phyloP scores from a whole-genome alignment of 1,284 basidiomycete species.

The Pseudozyma pruni region DNA sequence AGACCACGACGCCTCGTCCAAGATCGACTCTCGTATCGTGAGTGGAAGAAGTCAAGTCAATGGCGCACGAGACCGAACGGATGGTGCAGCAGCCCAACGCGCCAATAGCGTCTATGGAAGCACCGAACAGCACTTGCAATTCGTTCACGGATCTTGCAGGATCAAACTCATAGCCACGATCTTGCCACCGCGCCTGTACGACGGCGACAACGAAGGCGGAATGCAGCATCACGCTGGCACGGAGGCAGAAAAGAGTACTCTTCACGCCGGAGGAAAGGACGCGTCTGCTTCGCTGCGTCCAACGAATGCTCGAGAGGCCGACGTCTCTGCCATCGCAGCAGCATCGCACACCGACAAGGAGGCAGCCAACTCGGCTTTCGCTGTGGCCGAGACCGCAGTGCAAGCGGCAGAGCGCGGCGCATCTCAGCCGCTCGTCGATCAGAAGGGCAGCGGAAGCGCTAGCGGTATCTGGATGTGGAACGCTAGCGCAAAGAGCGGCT shows the following conservation, averaged over 20 bases:
- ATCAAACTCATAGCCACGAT: conserved; percentile 47
- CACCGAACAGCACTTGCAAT: conserved; percentile 45
- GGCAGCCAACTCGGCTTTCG: conserved; percentile 48
- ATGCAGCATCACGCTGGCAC: conserved; percentile 4
- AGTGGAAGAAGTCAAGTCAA: conserved; percentile 14
- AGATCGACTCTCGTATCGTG: conserved; percentile 27
- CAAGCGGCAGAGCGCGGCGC: conserved; percentile 43
- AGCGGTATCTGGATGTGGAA: conserved; percentile 58
- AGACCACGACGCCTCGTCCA: conserved; percentile 22
- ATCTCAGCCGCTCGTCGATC: conserved; percentile 31
- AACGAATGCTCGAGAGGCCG: conserved; percentile 31
- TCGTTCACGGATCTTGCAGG: conserved; percentile 47
- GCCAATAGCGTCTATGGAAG: conserved; percentile 24
- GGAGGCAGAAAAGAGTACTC: conserved; percentile 2
- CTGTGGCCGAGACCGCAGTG: conserved; percentile 53
- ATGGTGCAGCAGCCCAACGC: conserved; percentile 3
- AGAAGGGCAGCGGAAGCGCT: conserved; percentile 21
- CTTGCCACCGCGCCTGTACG: conserved; percentile 29
- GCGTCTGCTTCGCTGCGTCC: too few relatives aligned
- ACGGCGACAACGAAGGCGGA: conserved; percentile 2
- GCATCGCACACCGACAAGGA: conserved; percentile 50
- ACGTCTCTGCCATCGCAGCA: conserved; percentile 51
- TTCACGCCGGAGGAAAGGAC: too few relatives aligned
- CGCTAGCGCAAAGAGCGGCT: conserved; percentile 45
- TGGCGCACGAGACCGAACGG: conserved; percentile 7